phyloP scores from a whole-genome alignment of 345 rosid species.

The Syzygium jambos region DNA sequence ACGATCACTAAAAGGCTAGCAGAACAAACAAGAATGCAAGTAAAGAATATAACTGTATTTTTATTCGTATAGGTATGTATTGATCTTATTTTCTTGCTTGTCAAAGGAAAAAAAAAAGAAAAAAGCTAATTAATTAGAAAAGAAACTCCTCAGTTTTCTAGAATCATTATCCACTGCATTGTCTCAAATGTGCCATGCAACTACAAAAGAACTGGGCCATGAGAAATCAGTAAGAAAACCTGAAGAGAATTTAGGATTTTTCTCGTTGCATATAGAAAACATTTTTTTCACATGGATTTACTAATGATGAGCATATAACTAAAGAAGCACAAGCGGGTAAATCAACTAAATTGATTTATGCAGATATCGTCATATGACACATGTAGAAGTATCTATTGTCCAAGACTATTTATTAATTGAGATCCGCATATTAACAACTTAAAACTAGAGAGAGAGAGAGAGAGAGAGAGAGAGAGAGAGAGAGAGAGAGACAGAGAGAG shows the following conservation, averaged over 20 bases:
- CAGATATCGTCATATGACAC: not conserved
- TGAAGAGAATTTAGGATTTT: not conserved
- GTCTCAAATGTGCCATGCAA: not conserved
- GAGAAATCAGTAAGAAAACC: not conserved
- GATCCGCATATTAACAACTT: not conserved
- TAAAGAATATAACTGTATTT: not conserved
- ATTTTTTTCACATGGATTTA: not conserved
- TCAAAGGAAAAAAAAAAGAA: not conserved
- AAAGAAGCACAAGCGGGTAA: not conserved
- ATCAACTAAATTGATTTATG: not conserved
- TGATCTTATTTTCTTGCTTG: not conserved
- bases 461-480: too few species aligned
- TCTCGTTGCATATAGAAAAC: not conserved
- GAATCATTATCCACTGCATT: not conserved
- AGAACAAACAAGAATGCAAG: not conserved
- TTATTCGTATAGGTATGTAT: not conserved
- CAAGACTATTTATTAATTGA: not conserved
- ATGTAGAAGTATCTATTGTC: not conserved
- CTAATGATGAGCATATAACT: not conserved
- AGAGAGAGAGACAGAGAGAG: not conserved
- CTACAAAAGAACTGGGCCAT: not conserved
- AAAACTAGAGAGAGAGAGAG: not conserved
- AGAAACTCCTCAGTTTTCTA: not conserved
- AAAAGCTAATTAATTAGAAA: not conserved
- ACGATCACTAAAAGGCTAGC: not conserved